Percentiles rank a stretch among this genome's conserved stretches.
phyloP scores from a whole-genome alignment of 2,329 filamentous ascomycete genomes.

The Blastomyces silverae region DNA sequence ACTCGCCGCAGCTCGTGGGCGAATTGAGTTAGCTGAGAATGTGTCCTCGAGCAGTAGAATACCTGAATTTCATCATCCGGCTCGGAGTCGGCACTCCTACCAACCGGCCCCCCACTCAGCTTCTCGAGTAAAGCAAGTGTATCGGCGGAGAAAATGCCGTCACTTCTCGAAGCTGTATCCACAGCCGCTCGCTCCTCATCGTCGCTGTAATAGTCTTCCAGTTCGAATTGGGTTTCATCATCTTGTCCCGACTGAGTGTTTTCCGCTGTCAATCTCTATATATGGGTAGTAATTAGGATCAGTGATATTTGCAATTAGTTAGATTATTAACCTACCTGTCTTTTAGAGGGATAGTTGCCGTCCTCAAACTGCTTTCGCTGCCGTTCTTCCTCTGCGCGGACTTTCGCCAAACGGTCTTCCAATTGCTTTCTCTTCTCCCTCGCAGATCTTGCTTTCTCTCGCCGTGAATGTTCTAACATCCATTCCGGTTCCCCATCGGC shows the following conservation, averaged over 20 bases:
- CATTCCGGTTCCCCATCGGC: conserved; percentile 70
- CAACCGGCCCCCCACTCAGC: conserved; percentile 45
- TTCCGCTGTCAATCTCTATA: conserved; percentile 28
- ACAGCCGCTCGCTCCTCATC: conserved; percentile 38
- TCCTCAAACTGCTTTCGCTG: conserved; percentile 47
- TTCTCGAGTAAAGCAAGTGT: conserved; percentile 67
- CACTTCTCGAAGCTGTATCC: conserved; percentile 28
- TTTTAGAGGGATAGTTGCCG: conserved; percentile 45
- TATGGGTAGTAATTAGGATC: conserved; percentile 7
- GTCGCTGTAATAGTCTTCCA: conserved; percentile 68
- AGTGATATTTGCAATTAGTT: background rate
- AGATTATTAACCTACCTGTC: conserved; percentile 31
- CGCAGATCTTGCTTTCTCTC: conserved; percentile 61
- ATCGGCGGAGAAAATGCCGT: conserved; percentile 59
- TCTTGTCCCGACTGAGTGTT: conserved; percentile 24
- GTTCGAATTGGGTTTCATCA: conserved; percentile 63
- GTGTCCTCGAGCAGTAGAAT: conserved; percentile 86
- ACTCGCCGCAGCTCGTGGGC: conserved; percentile 74
- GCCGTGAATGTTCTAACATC: conserved; percentile 71
- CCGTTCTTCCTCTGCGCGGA: conserved; percentile 57
- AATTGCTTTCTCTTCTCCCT: conserved; percentile 62
- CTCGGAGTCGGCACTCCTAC: conserved; percentile 41
- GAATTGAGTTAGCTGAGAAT: conserved; percentile 87
- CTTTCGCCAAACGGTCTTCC: conserved; percentile 61
- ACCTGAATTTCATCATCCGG: conserved; percentile 65